Base-by-base conservation (phyloP, 345 rosid species). In the Gossypium australe region DNA sequence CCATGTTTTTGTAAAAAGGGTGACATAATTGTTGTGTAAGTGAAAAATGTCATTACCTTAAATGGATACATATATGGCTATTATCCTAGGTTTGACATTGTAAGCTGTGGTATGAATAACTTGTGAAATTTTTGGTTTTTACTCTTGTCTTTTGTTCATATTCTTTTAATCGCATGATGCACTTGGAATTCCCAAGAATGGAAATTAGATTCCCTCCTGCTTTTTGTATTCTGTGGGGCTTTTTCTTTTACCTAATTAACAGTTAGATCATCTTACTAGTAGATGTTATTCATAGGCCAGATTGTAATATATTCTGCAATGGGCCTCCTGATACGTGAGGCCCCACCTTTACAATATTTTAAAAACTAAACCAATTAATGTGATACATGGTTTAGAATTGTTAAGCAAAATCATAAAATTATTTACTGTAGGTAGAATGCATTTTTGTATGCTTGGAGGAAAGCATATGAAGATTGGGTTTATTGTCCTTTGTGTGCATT, bases 1-100 rank as follows among this genome's bases (percentile, higher is more conserved):
- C 98, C 98, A 48, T 93, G 97, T 76, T 96, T 96, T 80, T 92
- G 93, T 78, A 96, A 96, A 78, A 96, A 93, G 82, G 98, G 99
- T 22, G 99, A 96, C 72, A 76, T 96, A 75, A 82, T 96, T 81
- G 92, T 96, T 78, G 98, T 85, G 99, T 92, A 84, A 90, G 98
- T 89, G 77, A 16, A 29, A 69, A 27, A 53, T 48, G 25, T 75
- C 57, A 67, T 38, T 56, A 24, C 58, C 66, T 82, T 56, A 72
- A 48, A 25, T 55, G 47, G 62, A 27, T 72, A 10, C n/a, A 25
- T 62, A 8, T 70, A 29, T 71, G 74, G 55, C 61, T 25, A 6
- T 67, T 56, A 62, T 13, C 18, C 18, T 2, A 63, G 11, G 24
- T n/a, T 73, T 73, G 41, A 14, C n/a, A 17, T 29, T 27, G 45